These are phyloP conservation scores for Trichoderma aggressivum DNA, from an alignment of 2,329 filamentous ascomycete species.

Conservation along the genomic window DNA sequence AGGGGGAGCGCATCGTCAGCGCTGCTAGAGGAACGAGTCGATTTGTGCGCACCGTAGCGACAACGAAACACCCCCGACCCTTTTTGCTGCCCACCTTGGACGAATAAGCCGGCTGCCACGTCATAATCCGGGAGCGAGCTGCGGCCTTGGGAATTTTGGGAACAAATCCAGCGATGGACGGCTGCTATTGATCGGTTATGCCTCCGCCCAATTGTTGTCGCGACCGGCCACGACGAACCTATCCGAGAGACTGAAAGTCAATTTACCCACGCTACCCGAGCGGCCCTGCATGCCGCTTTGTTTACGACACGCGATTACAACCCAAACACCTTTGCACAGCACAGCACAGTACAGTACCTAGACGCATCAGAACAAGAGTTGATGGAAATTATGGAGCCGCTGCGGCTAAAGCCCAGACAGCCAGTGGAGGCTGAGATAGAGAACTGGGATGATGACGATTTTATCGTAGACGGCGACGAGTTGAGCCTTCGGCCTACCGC, in stretches of 20 bases:
- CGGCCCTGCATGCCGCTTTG: slow-evolving; percentile 12
- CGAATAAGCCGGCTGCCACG: slow-evolving; percentile 16
- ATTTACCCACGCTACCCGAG: slow-evolving; percentile 14
- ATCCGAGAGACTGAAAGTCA: slow-evolving; percentile 5
- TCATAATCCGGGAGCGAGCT: slow-evolving; percentile 7
- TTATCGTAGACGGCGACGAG: slow-evolving; percentile 66
- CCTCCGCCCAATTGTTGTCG: slow-evolving; percentile 22
- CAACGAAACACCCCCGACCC: not conserved
- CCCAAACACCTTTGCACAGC: not conserved
- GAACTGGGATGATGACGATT: slow-evolving; percentile 76
- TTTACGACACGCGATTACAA: slow-evolving; percentile 17
- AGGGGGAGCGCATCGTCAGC: not conserved
- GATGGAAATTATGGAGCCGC: slow-evolving; percentile 47
- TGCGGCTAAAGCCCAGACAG: slow-evolving; percentile 51
- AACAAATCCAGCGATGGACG: not conserved
- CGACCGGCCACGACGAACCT: slow-evolving; percentile 18
- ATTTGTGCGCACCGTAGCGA: slow-evolving; percentile 13
- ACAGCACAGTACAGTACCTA: not conserved
- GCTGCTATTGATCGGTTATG: slow-evolving; percentile 24
- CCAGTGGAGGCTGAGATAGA: slow-evolving; percentile 63
- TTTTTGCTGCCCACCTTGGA: slow-evolving; percentile 6
- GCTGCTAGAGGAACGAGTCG: not conserved
- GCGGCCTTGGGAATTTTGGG: slow-evolving; percentile 7
- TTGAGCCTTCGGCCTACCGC: slow-evolving; percentile 56
- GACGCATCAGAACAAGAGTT: not conserved